A percentile compares a stretch with the other conserved stretches of the same genome.
Evolutionary conservation across 768 basidiomycete genomes (phyloP).

Genomic region (Steccherinum ochraceum): DNA sequence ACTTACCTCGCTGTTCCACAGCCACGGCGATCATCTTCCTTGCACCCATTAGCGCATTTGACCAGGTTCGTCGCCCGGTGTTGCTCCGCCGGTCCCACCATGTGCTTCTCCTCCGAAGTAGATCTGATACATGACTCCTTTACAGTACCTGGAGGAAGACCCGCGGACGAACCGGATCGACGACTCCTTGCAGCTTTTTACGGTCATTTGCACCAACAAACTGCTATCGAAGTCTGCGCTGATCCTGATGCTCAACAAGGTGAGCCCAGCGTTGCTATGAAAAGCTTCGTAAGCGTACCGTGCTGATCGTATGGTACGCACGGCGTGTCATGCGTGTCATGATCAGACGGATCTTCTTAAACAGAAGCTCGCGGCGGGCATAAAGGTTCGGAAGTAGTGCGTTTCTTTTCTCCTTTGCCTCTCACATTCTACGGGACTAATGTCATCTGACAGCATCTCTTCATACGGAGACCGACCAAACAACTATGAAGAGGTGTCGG

Average conservation of each 20-base stretch:
- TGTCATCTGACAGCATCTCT: slow-evolving; percentile 68
- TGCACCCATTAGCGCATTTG: slow-evolving; percentile 82
- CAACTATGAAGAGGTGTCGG: slow-evolving; percentile 73
- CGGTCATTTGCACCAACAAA: slow-evolving; percentile 67
- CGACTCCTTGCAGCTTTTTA: slow-evolving; percentile 77
- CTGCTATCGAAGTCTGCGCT: slow-evolving; percentile 68
- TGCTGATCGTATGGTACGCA: not conserved
- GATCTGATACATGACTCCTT: slow-evolving; percentile 1
- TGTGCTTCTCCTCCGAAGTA: slow-evolving; percentile 7
- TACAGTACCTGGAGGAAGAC: slow-evolving; percentile 78
- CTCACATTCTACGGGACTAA: too few species aligned
- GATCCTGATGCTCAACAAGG: slow-evolving; percentile 77
- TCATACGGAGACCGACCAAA: slow-evolving; percentile 79
- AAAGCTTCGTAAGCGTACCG: not conserved
- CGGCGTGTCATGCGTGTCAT: not conserved
- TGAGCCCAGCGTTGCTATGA: too few species aligned
- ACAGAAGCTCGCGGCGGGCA: slow-evolving; percentile 62
- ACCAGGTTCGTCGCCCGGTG: slow-evolving; percentile 48
- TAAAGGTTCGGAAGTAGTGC: slow-evolving; percentile 71
- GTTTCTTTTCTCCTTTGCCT: slow-evolving; percentile 23
- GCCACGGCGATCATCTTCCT: slow-evolving; percentile 83
- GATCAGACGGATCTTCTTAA: slow-evolving; percentile 62
- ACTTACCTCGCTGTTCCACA: slow-evolving; percentile 23
- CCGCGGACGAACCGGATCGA: slow-evolving; percentile 72
- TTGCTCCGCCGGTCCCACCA: slow-evolving; percentile 2